Evolutionary conservation across 2,329 filamentous ascomycete genomes (phyloP).

Genomic region (Colletotrichum lindemuthianum): DNA sequence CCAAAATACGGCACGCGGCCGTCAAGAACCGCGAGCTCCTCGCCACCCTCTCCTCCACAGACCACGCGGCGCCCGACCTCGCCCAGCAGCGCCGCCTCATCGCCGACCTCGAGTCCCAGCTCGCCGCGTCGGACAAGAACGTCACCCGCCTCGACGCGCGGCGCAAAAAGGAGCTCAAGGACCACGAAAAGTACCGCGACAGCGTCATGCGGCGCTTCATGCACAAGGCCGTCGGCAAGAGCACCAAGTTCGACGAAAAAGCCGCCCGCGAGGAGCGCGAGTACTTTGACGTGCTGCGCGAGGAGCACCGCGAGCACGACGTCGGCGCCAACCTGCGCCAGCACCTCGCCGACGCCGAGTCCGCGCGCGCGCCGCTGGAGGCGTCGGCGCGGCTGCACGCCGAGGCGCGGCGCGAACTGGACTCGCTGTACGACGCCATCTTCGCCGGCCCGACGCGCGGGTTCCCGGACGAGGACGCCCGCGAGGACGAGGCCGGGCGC

Average conservation of each 20-base stretch:
- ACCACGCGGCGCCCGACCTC: slow-evolving; percentile 58
- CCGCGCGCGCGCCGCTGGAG: slow-evolving; percentile 49
- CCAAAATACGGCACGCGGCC: slow-evolving; percentile 51
- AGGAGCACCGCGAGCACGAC: slow-evolving; percentile 56
- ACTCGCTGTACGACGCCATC: slow-evolving; percentile 62
- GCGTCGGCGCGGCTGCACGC: slow-evolving; percentile 47
- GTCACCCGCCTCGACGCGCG: slow-evolving; percentile 51
- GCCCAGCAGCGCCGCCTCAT: slow-evolving; percentile 57
- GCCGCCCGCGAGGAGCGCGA: slow-evolving; percentile 65
- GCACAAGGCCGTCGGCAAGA: slow-evolving; percentile 60
- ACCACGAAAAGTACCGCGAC: slow-evolving; percentile 64
- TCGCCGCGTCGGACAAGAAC: slow-evolving; percentile 47
- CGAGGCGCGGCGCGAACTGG: slow-evolving; percentile 57
- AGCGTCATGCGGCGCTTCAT: slow-evolving; percentile 61
- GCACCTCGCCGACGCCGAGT: slow-evolving; percentile 53
- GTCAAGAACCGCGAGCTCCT: slow-evolving; percentile 56
- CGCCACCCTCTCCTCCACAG: slow-evolving; percentile 56
- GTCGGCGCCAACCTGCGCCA: slow-evolving; percentile 51
- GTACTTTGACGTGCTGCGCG: slow-evolving; percentile 62
- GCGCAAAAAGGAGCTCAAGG: slow-evolving; percentile 58
- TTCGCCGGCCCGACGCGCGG: slow-evolving; percentile 63
- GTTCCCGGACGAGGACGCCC: slow-evolving; percentile 63
- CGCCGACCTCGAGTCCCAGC: slow-evolving; percentile 54
- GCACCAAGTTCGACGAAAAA: slow-evolving; percentile 58
- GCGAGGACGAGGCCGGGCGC: slow-evolving; percentile 50